These are phyloP conservation scores for Pichia cabralensis DNA, from an alignment of 805 yeast species.

Conservation along the genomic window DNA sequence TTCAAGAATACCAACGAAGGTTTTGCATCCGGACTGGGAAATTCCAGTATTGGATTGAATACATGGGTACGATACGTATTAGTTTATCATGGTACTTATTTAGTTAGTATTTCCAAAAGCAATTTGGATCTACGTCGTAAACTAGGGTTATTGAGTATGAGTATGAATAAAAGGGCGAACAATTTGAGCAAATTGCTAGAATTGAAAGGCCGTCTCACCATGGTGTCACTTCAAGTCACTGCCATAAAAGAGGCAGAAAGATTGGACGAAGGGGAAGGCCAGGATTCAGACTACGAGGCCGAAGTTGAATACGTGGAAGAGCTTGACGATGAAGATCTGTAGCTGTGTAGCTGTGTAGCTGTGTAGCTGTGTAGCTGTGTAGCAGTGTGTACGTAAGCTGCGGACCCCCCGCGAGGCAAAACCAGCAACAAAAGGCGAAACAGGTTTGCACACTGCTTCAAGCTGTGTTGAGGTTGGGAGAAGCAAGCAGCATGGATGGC, in stretches of 20 bases:
- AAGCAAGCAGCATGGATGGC: no score
- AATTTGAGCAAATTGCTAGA: conserved; percentile 41
- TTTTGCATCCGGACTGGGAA: conserved; percentile 29
- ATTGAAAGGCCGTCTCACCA: conserved; percentile 38
- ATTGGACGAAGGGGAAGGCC: conserved; percentile 16
- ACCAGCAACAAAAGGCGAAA: no score
- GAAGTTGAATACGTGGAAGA: conserved; percentile 16
- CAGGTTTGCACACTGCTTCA: no score
- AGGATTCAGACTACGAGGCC: conserved; percentile 13
- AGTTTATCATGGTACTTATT: conserved; percentile 43
- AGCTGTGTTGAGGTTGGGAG: no score
- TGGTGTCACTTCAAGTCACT: conserved; percentile 49
- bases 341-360: no score
- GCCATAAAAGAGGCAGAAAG: conserved; percentile 61
- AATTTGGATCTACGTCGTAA: conserved; percentile 27
- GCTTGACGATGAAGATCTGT: conserved; percentile 14
- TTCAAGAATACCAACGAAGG: conserved; percentile 26
- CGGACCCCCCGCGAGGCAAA: no score
- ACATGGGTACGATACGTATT: conserved; percentile 50
- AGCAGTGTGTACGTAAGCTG: no score
- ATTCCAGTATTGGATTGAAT: conserved; percentile 22
- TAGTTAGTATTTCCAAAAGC: conserved; percentile 31
- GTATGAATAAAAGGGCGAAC: conserved; percentile 37
- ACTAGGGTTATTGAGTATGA: conserved; percentile 36
- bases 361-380: no score